Percentiles rank a stretch among this genome's conserved stretches.
Evolutionary conservation across 331 rosid species (phyloP).

Genomic region (Acacia pycnantha): DNA sequence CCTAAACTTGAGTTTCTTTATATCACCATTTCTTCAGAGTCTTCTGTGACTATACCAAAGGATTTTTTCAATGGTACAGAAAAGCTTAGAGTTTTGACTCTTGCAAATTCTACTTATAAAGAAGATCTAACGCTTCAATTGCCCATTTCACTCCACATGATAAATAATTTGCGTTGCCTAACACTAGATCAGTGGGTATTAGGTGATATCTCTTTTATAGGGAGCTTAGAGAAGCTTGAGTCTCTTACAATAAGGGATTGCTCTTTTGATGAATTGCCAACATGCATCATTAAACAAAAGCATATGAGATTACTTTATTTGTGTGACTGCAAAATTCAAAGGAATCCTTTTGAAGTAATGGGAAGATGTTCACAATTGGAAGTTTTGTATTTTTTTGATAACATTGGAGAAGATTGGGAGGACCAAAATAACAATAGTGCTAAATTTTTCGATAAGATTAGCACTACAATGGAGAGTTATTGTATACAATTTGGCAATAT

Average conservation of each 20-base stretch:
- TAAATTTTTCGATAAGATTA: background rate
- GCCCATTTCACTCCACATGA: background rate
- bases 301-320: background rate
- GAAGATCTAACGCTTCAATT: background rate
- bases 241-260: background rate
- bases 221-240: background rate
- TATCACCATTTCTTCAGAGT: too few species aligned
- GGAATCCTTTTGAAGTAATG: conserved; percentile 10
- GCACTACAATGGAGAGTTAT: conserved; percentile 5
- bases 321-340: background rate
- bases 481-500: background rate
- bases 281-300: background rate
- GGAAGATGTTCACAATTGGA: conserved; percentile 17
- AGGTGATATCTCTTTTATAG: background rate
- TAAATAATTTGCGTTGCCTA: background rate
- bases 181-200: background rate
- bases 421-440: background rate
- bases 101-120: too few species aligned
- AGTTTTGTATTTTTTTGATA: background rate
- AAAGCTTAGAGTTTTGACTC: too few species aligned
- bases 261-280: background rate
- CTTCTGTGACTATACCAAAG: too few species aligned
- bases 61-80: too few species aligned
- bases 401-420: background rate
- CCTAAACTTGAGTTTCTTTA: too few species aligned